Evolutionary conservation across 768 basidiomycete species (phyloP).

Genomic region (Lactarius psammicola): DNA sequence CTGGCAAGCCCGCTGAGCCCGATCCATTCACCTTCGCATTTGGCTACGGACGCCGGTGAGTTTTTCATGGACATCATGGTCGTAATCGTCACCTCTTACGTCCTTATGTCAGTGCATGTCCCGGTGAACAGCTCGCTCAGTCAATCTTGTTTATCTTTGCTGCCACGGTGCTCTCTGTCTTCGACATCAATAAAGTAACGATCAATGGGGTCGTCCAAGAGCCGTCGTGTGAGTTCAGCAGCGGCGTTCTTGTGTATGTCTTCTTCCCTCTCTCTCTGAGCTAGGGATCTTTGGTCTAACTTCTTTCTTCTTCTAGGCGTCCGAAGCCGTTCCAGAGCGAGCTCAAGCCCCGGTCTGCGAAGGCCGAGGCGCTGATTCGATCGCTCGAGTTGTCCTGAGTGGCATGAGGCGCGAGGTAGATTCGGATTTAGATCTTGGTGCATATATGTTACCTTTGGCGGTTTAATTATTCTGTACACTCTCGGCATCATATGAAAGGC

Average conservation of each 20-base stretch:
- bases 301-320: constrained; percentile 15
- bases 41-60: constrained; percentile 34
- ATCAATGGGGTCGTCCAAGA: constrained; percentile 27
- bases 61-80: background rate
- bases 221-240: constrained; percentile 21
- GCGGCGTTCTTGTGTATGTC: constrained; percentile 25
- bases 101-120: constrained; percentile 22
- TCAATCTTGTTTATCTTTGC: constrained; percentile 27
- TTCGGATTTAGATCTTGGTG: background rate
- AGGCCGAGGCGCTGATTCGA: constrained; percentile 23
- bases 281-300: background rate
- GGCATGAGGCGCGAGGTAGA: background rate
- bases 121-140: constrained; percentile 28
- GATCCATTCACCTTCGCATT: constrained; percentile 30
- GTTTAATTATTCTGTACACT: too few relatives aligned
- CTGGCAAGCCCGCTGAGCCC: constrained; percentile 26
- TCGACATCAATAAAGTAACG: constrained; percentile 26
- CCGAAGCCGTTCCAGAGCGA: constrained; percentile 31
- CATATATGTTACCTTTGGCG: background rate
- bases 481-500: too few relatives aligned
- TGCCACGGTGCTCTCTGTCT: constrained; percentile 26
- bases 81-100: background rate
- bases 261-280: background rate
- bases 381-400: constrained; percentile 8
- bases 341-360: constrained; percentile 29